These are phyloP conservation scores for Rhazya stricta DNA, from an alignment of 257 asterid genomes.

Conservation along the genomic window DNA sequence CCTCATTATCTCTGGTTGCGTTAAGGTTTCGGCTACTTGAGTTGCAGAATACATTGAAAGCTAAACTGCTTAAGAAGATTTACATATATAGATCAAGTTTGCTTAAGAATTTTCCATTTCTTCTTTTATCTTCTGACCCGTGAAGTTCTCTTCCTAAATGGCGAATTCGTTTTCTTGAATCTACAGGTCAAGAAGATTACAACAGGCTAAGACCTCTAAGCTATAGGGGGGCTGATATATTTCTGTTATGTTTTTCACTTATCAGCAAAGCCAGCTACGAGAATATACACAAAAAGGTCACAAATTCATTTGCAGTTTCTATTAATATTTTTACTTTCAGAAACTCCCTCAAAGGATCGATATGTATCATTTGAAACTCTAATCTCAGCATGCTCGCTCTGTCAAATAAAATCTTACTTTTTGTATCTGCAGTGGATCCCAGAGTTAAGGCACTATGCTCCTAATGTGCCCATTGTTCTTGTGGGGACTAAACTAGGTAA, in stretches of 20 bases:
- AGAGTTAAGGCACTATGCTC: conserved; percentile 69
- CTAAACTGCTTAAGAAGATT: no score
- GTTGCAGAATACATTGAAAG: no score
- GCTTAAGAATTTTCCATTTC: background rate
- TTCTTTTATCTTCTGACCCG: background rate
- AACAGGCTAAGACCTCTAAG: conserved; percentile 80
- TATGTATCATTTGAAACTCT: no score
- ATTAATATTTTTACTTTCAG: background rate
- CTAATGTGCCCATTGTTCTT: conserved; percentile 68
- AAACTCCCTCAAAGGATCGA: background rate
- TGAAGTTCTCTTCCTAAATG: background rate
- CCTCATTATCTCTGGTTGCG: background rate
- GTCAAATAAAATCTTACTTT: no score
- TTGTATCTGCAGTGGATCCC: conserved; percentile 59
- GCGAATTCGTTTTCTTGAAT: background rate
- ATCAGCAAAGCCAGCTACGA: conserved; percentile 89
- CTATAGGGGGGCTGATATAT: conserved; percentile 87
- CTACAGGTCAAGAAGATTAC: conserved; percentile 84
- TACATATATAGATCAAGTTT: no score
- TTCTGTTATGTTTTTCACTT: conserved; percentile 68
- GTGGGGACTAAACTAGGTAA: conserved; percentile 88
- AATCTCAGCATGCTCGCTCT: no score
- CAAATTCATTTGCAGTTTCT: background rate
- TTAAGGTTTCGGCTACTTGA: no score
- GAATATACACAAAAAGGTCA: conserved; percentile 69